Base-by-base conservation (phyloP, 495 filamentous ascomycete species). In the Opeltia flavorubescens region DNA sequence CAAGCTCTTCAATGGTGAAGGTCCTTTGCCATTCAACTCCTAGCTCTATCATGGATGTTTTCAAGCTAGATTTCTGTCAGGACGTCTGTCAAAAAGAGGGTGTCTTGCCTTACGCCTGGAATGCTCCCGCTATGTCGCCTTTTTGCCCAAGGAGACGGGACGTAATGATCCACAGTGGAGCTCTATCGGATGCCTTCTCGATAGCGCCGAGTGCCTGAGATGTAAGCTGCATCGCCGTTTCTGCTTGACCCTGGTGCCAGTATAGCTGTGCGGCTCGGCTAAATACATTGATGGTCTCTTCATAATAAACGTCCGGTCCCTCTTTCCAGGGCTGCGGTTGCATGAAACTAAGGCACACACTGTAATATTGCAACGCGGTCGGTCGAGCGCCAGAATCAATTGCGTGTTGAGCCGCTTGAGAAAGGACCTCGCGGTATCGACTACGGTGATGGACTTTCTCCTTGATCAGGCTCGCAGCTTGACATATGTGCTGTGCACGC, bases 241-340 rank as follows among this genome's bases (percentile, higher is more conserved):
- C 59, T 50, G 75, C 73, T 25, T 81, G 71, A 2, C 74, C 79
- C 67, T 85, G 80, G 50, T 82, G 86, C 60, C 82, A 81, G 50
- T 80, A 75, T 61, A 81, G 84, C 59, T 93, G 86, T n/a, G 86
- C 83, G 3, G 84, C 75, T 50, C 81, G 74, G 8, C 80, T 76
- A 55, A 82, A 78, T 12, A 93, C 62, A 43, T 78, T 72, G 38
- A 89, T 65, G 0, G 84, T 91, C 61, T 94, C 86, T n/a, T 86
- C 76, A 52, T 93, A 93, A 46, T 77, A 78, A 1, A 84, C 78
- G 58, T 94, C 88, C 21, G 60, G 55, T 8, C 66, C 67, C 23
- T 84, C 82, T 47, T 76, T 70, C 88, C 88, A 95, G 1, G 83
- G 80, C 46, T 85, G 63, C 15, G 78, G 65, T 57, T 91, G 86